Conservation (phyloP, 2,329 filamentous ascomycete genomes). For the Sarocladiaceae sp. region DNA sequence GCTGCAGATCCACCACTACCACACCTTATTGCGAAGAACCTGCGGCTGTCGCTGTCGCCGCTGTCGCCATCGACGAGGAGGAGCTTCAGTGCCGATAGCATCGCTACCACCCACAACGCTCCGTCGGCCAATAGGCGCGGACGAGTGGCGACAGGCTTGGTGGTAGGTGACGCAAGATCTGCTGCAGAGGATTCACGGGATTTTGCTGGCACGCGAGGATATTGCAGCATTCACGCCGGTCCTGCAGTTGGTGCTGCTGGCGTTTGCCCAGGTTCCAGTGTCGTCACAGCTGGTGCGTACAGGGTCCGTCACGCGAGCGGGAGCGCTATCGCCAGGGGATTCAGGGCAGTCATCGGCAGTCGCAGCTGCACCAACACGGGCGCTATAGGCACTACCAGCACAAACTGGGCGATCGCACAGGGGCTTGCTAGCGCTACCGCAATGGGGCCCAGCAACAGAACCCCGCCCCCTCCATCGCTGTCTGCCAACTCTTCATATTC, state of each 20-base stretch:
- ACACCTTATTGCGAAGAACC: background rate
- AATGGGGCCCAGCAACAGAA: slow-evolving; percentile 4
- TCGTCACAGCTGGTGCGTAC: background rate
- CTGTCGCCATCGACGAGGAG: slow-evolving; percentile 9
- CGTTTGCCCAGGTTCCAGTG: background rate
- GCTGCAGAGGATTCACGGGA: background rate
- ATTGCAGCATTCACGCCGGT: background rate
- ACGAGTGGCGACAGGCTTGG: slow-evolving; percentile 2
- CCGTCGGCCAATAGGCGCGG: slow-evolving; percentile 6
- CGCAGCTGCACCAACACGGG: background rate
- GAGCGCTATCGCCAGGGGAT: background rate
- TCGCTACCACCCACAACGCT: background rate
- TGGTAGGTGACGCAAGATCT: background rate
- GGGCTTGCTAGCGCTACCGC: slow-evolving; percentile 9
- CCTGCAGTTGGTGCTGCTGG: background rate
- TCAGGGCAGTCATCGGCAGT: background rate
- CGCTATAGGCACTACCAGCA: background rate
- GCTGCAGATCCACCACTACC: background rate
- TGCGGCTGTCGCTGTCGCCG: slow-evolving; percentile 8
- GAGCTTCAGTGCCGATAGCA: background rate
- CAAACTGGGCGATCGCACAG: background rate
- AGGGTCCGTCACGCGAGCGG: background rate
- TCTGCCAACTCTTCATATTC: slow-evolving; percentile 11
- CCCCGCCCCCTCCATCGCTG: slow-evolving; percentile 10
- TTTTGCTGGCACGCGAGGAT: background rate